Evolutionary conservation across 208 protist genomes (phyloP), one percentile per base, ranked within the genome.

Genomic region (Tetramitus jugosus): DNA sequence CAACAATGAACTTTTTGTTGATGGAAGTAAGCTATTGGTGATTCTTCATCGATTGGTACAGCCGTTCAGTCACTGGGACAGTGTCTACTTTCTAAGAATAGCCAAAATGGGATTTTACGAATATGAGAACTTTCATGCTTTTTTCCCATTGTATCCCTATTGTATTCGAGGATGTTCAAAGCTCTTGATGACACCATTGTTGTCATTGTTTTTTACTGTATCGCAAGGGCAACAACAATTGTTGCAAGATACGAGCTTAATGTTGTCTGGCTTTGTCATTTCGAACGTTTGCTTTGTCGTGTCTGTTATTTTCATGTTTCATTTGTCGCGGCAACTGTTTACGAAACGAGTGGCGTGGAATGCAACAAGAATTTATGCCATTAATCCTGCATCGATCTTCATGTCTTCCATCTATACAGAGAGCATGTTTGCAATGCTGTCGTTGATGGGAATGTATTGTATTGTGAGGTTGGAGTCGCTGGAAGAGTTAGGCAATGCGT

Each of bases 81-180:
- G 42, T 39, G 42, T 53, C n/a, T 74, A 42, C 42, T 74, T 74
- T 37, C n/a, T 53, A 29, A 37, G 29, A 26, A 74, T 74, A 46
- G 17, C 67, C 23, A 33, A 52, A 31, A 53, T 0, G 3, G 67
- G 67, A 7, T n/a, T n/a, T n/a, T 52, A 74, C 53, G 42, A 74
- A 53, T 74, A 37, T 74, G 67, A 74, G 26, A 29, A 35, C 53
- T 74, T 74, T 74, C 37, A 42, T 74, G 67, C 67, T 6, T 74
- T 74, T 31, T 53, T 74, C 37, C 67, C 67, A 0, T 23, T 74
- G 14, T 74, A 56, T 37, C 67, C 67, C 6, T 53, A 53, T 1
- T 26, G 6, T 23, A 53, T 74, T 26, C 10, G 65, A 53, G 8
- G 1, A n/a, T 8, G 46, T 10, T 43, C 39, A 37, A 26, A 37